A percentile compares a stretch with the other conserved stretches of the same genome.
Evolutionary conservation across 257 asterid genomes (phyloP).

Genomic region (Sherardia arvensis): DNA sequence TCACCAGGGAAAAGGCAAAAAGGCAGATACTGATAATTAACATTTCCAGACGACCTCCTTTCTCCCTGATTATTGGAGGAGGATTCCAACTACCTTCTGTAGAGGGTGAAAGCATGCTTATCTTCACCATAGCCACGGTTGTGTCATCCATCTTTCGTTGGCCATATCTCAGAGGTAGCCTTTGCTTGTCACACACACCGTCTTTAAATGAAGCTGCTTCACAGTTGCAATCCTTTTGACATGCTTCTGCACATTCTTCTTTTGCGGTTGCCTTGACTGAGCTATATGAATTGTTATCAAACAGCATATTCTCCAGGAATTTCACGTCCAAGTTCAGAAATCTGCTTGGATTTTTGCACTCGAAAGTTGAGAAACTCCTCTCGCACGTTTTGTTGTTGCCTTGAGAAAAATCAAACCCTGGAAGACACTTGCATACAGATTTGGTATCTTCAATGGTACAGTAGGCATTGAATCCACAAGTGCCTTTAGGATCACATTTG

Average conservation of each 20-base stretch:
- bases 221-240: slow-evolving; percentile 46
- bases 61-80: background rate
- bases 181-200: slow-evolving; percentile 30
- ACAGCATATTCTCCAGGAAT: background rate
- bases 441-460: slow-evolving; percentile 5
- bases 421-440: slow-evolving; percentile 30
- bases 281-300: slow-evolving; percentile 25
- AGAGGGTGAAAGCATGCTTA: background rate
- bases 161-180: slow-evolving; percentile 43
- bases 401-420: slow-evolving; percentile 27
- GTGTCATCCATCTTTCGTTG: slow-evolving; percentile 9
- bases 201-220: slow-evolving; percentile 30
- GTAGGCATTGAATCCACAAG: slow-evolving; percentile 45
- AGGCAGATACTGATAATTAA: background rate
- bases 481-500: slow-evolving; percentile 33
- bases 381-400: slow-evolving; percentile 29
- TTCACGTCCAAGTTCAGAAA: slow-evolving; percentile 11
- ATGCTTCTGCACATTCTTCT: slow-evolving; percentile 30
- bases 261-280: background rate
- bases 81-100: background rate
- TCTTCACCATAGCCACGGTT: slow-evolving; percentile 27
- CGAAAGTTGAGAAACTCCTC: slow-evolving; percentile 9
- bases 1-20: background rate
- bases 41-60: background rate
- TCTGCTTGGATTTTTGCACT: slow-evolving; percentile 15